Evolutionary conservation across 345 rosid genomes (phyloP).

Genomic region (Pugionium dolabratum): DNA sequence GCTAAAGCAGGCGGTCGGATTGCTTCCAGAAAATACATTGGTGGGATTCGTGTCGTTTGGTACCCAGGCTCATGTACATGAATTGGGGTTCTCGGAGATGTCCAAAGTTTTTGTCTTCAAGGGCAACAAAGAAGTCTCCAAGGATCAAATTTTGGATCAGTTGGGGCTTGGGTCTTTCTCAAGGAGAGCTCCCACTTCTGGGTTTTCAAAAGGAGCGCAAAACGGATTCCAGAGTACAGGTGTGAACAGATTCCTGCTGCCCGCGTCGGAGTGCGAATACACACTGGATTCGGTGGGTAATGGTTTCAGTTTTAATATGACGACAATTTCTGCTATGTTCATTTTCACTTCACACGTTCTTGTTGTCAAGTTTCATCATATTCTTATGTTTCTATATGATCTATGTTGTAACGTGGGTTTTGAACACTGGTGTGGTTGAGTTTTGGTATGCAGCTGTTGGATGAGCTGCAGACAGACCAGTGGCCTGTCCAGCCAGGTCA

Average conservation of each 20-base stretch:
- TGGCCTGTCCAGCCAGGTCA: conserved; percentile 84
- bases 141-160: conserved; percentile 90
- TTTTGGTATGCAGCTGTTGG: conserved; percentile 63
- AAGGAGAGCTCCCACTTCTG: conserved; percentile 57
- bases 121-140: conserved; percentile 78
- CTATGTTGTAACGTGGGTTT: conserved; percentile 1
- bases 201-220: conserved; percentile 58
- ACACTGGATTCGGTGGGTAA: conserved; percentile 73
- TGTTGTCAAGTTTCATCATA: not conserved
- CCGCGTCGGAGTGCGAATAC: conserved; percentile 92
- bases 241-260: conserved; percentile 75
- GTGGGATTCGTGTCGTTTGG: conserved; percentile 97
- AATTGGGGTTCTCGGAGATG: conserved; percentile 89
- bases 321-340: not conserved
- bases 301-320: not conserved
- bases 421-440: conserved; percentile 2
- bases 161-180: conserved; percentile 69
- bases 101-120: conserved; percentile 91
- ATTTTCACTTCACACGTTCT: too few relatives aligned
- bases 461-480: conserved; percentile 94
- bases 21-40: conserved; percentile 91
- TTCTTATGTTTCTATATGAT: not conserved
- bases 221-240: conserved; percentile 55
- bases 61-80: conserved; percentile 96
- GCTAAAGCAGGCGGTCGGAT: conserved; percentile 82